Evolutionary conservation across 116 monocot species (phyloP).

Genomic region (Papilionanthe hybrid): DNA sequence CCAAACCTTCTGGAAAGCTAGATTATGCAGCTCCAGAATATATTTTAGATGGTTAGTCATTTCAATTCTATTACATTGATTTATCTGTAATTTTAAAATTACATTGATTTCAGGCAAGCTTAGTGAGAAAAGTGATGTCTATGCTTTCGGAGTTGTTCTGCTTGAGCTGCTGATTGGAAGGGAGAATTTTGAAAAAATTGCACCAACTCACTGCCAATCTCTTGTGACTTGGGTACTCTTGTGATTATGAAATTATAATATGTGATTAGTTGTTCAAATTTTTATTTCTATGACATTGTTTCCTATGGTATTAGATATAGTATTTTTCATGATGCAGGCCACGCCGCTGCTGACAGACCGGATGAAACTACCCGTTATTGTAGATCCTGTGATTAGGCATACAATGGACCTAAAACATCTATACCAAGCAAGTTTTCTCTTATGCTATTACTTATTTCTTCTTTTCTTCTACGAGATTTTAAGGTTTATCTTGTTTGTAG

Average conservation of each 20-base stretch:
- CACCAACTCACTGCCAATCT: conserved; percentile 80
- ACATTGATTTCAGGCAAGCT: conserved; percentile 50
- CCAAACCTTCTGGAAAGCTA: conserved; percentile 73
- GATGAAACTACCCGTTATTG: conserved; percentile 74
- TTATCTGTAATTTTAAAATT: not conserved
- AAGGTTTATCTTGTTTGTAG: too few relatives aligned
- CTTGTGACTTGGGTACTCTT: conserved; percentile 85
- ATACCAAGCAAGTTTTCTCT: conserved; percentile 52
- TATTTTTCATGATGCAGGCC: conserved; percentile 40
- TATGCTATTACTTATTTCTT: not conserved
- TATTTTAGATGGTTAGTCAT: conserved; percentile 59
- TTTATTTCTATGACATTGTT: not conserved
- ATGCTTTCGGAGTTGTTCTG: conserved; percentile 86
- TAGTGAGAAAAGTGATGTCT: conserved; percentile 95
- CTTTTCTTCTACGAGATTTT: not conserved
- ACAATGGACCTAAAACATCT: conserved; percentile 94
- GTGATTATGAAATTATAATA: not conserved
- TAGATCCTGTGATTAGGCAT: conserved; percentile 74
- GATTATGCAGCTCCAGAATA: conserved; percentile 96
- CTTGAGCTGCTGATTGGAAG: conserved; percentile 86
- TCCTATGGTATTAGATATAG: not conserved
- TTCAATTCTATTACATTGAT: not conserved
- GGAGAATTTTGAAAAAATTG: conserved; percentile 68
- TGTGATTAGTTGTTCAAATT: not conserved
- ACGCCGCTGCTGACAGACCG: conserved; percentile 93